Base-by-base conservation (phyloP, 345 rosid genomes). In the Citrus reticulata region DNA sequence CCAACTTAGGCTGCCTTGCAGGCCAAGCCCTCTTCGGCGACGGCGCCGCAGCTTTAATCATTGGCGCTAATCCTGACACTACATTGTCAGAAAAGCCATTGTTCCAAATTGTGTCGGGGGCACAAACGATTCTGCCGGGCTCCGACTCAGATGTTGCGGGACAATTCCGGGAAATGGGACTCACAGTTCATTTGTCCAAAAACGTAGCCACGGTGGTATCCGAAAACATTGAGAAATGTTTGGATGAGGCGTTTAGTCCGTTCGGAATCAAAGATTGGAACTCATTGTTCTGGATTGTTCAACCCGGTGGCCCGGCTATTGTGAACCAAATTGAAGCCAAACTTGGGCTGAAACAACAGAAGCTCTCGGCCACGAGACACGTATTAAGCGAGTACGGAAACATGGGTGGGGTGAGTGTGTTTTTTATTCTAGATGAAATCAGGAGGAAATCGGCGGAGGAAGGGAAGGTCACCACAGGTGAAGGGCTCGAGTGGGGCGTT, bases 401-500 rank as follows among this genome's bases (percentile, higher is more conserved):
- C 70, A 73, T 89, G 86, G 84, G 83, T 0, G 81, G 86, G 58
- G 90, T 86, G 0, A 76, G 78, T 42, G 88, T 87, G 34, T 14
- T 85, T 34, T 89, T 87, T 59, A 54, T 85, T 17, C 55, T 89
- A 77, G 92, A 89, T 49, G 86, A 87, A 75, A 80, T 83, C 80
- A 78, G 90, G 74, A 87, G 58, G 80, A 89, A 79, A 29, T 87
- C 85, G 2, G 37, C 30, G 0, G 74, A 83, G 25, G 60, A 83
- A 4, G 86, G 86, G 70, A 73, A 75, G 1, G 32, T n/a, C 66
- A 81, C 86, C 1, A 84, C 85, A 0, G 89, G 90, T 22, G 88
- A 89, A 30, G 90, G 88, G 51, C 69, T 86, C 2, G 90, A 89
- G 4, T 89, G 89, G 90, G 90, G 88, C 0, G 87, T 87, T 13